phyloP scores from a whole-genome alignment of 176 grass and related monocot species.

The Carex cristatella region DNA sequence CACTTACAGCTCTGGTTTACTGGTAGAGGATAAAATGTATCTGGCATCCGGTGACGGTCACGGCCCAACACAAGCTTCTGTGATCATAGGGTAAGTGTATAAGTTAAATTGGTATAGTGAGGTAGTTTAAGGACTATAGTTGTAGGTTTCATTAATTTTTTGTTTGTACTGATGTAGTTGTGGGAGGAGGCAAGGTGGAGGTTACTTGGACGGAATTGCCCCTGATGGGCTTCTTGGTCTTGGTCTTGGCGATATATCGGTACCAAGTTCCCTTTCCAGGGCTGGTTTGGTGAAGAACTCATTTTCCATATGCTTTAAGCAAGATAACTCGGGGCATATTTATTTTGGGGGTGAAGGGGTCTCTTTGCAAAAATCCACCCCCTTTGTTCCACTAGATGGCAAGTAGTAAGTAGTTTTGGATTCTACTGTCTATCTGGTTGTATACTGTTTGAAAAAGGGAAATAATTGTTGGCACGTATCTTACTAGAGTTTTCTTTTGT shows the following conservation, averaged over 20 bases:
- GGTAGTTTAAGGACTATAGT: background rate
- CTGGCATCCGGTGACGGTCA: constrained; percentile 54
- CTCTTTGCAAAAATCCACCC: constrained; percentile 67
- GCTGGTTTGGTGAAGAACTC: constrained; percentile 72
- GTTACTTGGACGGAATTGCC: constrained; percentile 84
- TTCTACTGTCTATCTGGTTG: background rate
- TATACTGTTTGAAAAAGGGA: background rate
- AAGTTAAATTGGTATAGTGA: background rate
- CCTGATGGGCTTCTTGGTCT: constrained; percentile 95
- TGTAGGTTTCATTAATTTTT: background rate
- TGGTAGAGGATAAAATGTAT: constrained; percentile 77
- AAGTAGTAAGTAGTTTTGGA: constrained; percentile 62
- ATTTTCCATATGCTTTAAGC: constrained; percentile 87
- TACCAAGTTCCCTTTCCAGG: constrained; percentile 91
- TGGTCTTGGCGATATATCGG: constrained; percentile 76
- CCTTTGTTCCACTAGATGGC: constrained; percentile 76
- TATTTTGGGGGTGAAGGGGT: constrained; percentile 85
- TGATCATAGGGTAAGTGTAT: constrained; percentile 71
- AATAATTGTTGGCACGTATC: constrained; percentile 23
- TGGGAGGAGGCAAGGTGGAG: constrained; percentile 88
- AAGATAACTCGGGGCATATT: constrained; percentile 85
- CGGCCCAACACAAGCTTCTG: constrained; percentile 63
- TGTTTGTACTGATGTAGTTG: constrained; percentile 43
- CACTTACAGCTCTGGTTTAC: constrained; percentile 87
- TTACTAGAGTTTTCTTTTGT: constrained; percentile 18